Evolutionary conservation across 768 basidiomycete genomes (phyloP), one percentile per base, ranked within the genome.

Genomic region (Daedalea quercina): DNA sequence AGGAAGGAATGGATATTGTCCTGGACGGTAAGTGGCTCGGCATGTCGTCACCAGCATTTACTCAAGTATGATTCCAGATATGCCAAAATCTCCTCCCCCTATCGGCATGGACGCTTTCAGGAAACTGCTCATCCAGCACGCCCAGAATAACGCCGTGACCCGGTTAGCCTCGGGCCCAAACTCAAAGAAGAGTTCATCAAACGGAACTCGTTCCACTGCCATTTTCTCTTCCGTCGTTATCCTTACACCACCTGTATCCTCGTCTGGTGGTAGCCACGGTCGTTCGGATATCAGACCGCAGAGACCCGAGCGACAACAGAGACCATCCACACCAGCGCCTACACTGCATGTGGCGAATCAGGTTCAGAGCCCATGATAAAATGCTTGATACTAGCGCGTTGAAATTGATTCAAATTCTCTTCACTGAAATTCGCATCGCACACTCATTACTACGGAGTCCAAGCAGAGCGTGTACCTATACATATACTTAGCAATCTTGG

Each of bases 201-300:
- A 48, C n/a, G 54, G 51, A 12, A 58, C 57, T 35, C 50, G 56
- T 12, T 55, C 59, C 0, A 55, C 59, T 1, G 54, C 56, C 22
- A 54, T 60, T 44, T 60, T 60, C 43, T 57, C 59, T 7, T 60
- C 59, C 24, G 56, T 60, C 28, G 53, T 60, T 33, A 49, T 57
- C 44, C 45, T 60, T 6, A 57, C 59, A 6, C 59, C 59, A 3
- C 54, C 59, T 24, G 50, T 60, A 11, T 60, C 59, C 13, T 52
- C 57, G 6, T 60, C 59, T 2, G 58, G 49, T 4, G 25, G 26
- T 4, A 47, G 26, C 19, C 28, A 31, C 7, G 23, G 24, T 22
- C 44, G 28, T 15, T 40, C 37, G 15, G 37, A 40, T 7, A n/a
- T n/a, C n/a, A 40, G 15, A 40, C 37, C 11, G 28, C 28, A 31